phyloP scores from a whole-genome alignment of 2,329 filamentous ascomycete species.

The Juglanconis oblonga region DNA sequence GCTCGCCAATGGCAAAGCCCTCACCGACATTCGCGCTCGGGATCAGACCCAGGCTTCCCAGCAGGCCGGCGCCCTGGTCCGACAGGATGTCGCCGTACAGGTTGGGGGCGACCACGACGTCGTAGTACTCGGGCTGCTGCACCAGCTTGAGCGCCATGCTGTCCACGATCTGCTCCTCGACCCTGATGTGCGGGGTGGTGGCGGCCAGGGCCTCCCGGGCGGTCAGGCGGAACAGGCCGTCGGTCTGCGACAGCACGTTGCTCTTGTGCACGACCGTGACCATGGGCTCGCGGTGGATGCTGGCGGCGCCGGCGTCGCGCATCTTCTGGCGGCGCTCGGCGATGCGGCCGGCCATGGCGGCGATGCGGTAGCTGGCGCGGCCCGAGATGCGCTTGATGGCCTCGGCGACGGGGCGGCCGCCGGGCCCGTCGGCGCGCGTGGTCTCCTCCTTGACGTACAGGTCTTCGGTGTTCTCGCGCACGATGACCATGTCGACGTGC shows the following conservation, averaged over 20 bases:
- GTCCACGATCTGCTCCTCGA: slow-evolving; percentile 98
- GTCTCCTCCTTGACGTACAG: slow-evolving; percentile 96
- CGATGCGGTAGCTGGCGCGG: slow-evolving; percentile 79
- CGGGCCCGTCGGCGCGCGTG: slow-evolving; percentile 70
- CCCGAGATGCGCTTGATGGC: slow-evolving; percentile 97
- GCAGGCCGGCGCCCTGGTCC: slow-evolving; percentile 90
- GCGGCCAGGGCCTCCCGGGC: slow-evolving; percentile 70
- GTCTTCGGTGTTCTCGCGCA: slow-evolving; percentile 98
- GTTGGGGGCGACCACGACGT: slow-evolving; percentile 97
- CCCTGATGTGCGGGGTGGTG: slow-evolving; percentile 50
- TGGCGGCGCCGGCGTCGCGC: slow-evolving; percentile 56
- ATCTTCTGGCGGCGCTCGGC: slow-evolving; percentile 82
- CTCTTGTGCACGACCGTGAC: slow-evolving; percentile 99
- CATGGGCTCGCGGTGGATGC: slow-evolving; percentile 66
- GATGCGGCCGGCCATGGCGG: slow-evolving; percentile 91
- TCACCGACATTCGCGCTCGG: slow-evolving; percentile 94
- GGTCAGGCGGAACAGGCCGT: slow-evolving; percentile 87
- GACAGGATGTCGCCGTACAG: slow-evolving; percentile 96
- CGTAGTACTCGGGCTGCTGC: slow-evolving; percentile 90
- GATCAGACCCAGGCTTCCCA: slow-evolving; percentile 87
- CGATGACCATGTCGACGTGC: slow-evolving; percentile 85
- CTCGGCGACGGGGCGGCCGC: slow-evolving; percentile 80
- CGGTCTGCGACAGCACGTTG: slow-evolving; percentile 94
- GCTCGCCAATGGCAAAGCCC: slow-evolving; percentile 93
- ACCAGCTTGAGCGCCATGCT: slow-evolving; percentile 99